A percentile compares a stretch with the other conserved stretches of the same genome.
These are phyloP conservation scores for Trichosanthes truncata DNA, from an alignment of 306 rosid species.

Conservation along the genomic window DNA sequence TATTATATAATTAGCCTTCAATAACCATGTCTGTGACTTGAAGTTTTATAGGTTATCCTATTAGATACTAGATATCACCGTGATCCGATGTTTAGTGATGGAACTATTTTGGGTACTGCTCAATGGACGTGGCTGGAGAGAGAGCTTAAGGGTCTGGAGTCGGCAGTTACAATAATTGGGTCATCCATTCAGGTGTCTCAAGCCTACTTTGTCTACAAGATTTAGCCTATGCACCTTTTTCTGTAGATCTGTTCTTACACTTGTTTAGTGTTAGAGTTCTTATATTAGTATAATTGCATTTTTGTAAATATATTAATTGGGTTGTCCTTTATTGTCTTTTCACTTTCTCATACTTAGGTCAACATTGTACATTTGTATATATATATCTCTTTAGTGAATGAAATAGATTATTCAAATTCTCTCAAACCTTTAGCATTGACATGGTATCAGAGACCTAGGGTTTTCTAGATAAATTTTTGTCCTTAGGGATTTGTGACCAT, in stretches of 20 bases:
- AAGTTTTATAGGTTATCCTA: conserved; percentile 31
- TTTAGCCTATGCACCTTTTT: neutral
- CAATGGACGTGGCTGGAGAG: conserved; percentile 77
- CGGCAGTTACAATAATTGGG: conserved; percentile 59
- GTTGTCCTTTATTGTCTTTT: too few relatives aligned
- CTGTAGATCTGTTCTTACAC: neutral
- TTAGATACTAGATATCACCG: conserved; percentile 83
- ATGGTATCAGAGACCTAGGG: too few relatives aligned
- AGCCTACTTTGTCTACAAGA: neutral
- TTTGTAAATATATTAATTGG: too few relatives aligned
- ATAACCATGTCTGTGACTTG: neutral
- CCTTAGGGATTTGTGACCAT: too few relatives aligned
- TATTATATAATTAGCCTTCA: neutral
- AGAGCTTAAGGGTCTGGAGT: conserved; percentile 48
- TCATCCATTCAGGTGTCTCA: conserved; percentile 63
- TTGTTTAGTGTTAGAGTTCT: too few relatives aligned
- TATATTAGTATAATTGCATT: too few relatives aligned
- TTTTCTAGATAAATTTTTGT: too few relatives aligned
- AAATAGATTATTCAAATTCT: too few relatives aligned
- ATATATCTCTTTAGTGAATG: too few relatives aligned
- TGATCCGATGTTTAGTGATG: conserved; percentile 64
- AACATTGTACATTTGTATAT: too few relatives aligned
- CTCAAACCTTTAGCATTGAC: too few relatives aligned
- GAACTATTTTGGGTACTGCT: conserved; percentile 57
- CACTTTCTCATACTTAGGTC: too few relatives aligned